Conservation (phyloP, 257 asterid species). For the Handroanthus guayacan region DNA sequence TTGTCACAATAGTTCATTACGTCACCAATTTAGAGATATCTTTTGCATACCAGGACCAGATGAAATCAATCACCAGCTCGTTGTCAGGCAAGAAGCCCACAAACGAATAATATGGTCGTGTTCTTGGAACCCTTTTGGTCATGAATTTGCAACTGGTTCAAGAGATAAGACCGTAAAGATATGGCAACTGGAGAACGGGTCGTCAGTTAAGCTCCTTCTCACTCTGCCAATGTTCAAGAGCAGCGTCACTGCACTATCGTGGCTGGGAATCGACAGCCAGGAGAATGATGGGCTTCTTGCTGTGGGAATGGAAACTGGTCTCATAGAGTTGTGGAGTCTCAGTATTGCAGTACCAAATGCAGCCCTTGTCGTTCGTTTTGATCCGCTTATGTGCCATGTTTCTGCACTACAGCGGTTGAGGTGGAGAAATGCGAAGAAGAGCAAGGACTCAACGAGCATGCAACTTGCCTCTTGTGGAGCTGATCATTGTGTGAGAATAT, state of each 20-base stretch:
- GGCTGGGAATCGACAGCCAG: slow-evolving; percentile 67
- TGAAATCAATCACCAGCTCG: slow-evolving; percentile 59
- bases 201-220: slow-evolving; percentile 61
- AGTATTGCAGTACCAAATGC: slow-evolving; percentile 40
- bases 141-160: slow-evolving; percentile 92
- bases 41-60: slow-evolving; percentile 55
- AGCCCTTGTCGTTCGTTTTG: slow-evolving; percentile 57
- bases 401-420: slow-evolving; percentile 74
- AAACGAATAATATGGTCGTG: slow-evolving; percentile 96
- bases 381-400: slow-evolving; percentile 78
- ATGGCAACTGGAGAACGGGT: slow-evolving; percentile 65
- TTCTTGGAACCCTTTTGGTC: slow-evolving; percentile 87
- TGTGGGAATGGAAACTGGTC: slow-evolving; percentile 91
- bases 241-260: slow-evolving; percentile 82
- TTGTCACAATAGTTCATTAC: not conserved
- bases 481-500: slow-evolving; percentile 90
- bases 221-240: slow-evolving; percentile 78
- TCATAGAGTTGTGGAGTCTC: slow-evolving; percentile 81
- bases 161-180: slow-evolving; percentile 92
- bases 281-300: slow-evolving; percentile 70
- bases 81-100: slow-evolving; percentile 84
- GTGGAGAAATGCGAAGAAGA: slow-evolving; percentile 63
- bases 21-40: not conserved
- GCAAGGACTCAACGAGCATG: slow-evolving; percentile 45
- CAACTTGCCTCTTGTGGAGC: slow-evolving; percentile 94